Base-by-base conservation (phyloP, 1,139 yeast genomes). In the Saccharomyces uvarum region DNA sequence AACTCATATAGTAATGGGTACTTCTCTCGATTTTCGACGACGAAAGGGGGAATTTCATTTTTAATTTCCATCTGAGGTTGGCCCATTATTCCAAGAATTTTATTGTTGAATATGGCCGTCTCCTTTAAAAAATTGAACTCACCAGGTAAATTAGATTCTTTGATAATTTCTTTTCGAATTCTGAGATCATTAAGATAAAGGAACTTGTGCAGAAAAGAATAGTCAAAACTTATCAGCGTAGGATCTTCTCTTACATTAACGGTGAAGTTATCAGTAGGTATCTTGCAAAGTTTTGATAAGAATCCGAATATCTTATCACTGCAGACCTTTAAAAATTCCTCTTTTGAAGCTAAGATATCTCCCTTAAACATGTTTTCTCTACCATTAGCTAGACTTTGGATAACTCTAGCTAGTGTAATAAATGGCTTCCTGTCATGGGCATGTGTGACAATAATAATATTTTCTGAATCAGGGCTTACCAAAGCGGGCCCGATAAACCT, bases 401-500 rank as follows among this genome's bases (percentile, higher is more conserved):
- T 73, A 26, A 88, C 83, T 64, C 89, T 88, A 1, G 96, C 97
- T 49, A 93, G 73, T 58, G 88, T 84, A 65, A 93, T 84, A 54
- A 88, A 77, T 0, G 89, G 81, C 60, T 96, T 77, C 61, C 90
- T 85, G 7, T 84, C 81, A 44, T 75, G 78, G 8, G 69, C 60
- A 71, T 72, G 63, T 63, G 75, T 64, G 33, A 65, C 62, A 24
- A 67, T 67, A 5, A 75, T 70, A 41, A 81, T 75, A 24, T 75
- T 75, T 54, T 86, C 81, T 2, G 89, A 78, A 59, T 89, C 96
- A 0, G 97, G 97, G 38, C 91, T 84, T 13, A 91, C 91, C 57
- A 91, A 82, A 0, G 96, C 96, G 9, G 99, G 98, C 65, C 95
- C 90, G 58, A 89, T 79, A 62, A 88, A 86, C 58, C 97, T 77